Base-by-base conservation (phyloP, 1,284 basidiomycete species). In the Apiotrichum sp. region DNA sequence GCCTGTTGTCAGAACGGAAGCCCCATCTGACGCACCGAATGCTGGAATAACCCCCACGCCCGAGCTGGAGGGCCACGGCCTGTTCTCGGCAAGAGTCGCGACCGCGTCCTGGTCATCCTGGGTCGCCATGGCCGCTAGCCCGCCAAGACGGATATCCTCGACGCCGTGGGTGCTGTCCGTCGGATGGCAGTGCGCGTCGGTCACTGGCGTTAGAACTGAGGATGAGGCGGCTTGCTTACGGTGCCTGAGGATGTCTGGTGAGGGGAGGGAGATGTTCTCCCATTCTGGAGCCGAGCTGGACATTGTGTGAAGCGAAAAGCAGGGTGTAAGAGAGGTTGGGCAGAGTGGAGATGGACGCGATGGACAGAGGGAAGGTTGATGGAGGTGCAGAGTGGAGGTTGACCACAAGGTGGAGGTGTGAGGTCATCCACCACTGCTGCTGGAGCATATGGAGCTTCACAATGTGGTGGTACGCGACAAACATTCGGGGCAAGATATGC, bases 151-250 rank as follows among this genome's bases (percentile, higher is more conserved):
- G 3, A 71, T 65, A 3, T 44, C 45, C 29, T 65, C 64, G 40
- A 70, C 70, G 16, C 61, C 63, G 1, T 61, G 47, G 0, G 39
- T 4, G 11, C 69, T 65, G 57, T 78, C 77, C 3, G 72, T 72
- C 3, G 77, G 75, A 56, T 78, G 77, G 63, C 76, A 78, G 47
- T 78, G 77, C 0, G 73, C 75, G 56, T 78, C 77, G 11, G 68
- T 70, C 31, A 78, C 74, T 69, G 60, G 16, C 6, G 48, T 55
- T 39, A 57, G 56, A 34, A 36, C 35, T 4, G 32, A 33, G 32
- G 8, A 22, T 31, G 7, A 4, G 9, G 34, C 33, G 9, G 36
- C 10, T 13, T 2, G 59, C 69, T 41, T 52, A 73, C 71, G 36
- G 31, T 65, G 66, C 9, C 31, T 38, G 22, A 73, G 55, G 36